Percentiles rank a stretch among this genome's conserved stretches.
Evolutionary conservation across 495 filamentous ascomycete genomes (phyloP).

Genomic region (Platismatia glauca): DNA sequence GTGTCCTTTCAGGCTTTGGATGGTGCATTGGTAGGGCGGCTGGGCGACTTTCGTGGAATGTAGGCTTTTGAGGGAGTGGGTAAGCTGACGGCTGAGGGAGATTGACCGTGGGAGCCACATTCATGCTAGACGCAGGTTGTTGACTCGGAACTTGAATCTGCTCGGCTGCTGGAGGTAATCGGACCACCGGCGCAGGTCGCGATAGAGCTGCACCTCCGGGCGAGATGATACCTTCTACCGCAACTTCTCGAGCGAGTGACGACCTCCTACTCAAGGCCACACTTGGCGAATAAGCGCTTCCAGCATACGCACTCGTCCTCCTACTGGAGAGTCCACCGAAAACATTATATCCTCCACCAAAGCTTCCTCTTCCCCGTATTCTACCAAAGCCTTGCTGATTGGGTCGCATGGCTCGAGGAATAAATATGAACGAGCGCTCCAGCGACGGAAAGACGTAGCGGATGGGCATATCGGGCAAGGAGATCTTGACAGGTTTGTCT

Average conservation of each 20-base stretch:
- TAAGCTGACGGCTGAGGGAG: constrained; percentile 48
- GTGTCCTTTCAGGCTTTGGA: constrained; percentile 86
- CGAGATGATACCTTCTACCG: constrained; percentile 66
- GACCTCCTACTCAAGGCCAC: constrained; percentile 86
- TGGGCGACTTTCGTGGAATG: constrained; percentile 68
- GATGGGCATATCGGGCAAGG: constrained; percentile 65
- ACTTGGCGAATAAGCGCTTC: constrained; percentile 81
- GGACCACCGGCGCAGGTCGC: constrained; percentile 69
- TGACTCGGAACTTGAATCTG: constrained; percentile 25
- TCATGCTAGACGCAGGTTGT: constrained; percentile 6
- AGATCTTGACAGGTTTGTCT: constrained; percentile 94
- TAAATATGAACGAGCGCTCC: constrained; percentile 96
- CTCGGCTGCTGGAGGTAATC: constrained; percentile 61
- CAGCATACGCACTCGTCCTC: constrained; percentile 71
- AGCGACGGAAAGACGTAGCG: constrained; percentile 84
- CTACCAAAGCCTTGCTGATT: constrained; percentile 77
- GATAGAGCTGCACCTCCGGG: constrained; percentile 70
- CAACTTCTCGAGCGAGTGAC: constrained; percentile 67
- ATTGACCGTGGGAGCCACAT: constrained; percentile 37
- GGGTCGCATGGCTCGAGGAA: constrained; percentile 84
- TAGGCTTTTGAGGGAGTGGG: constrained; percentile 59
- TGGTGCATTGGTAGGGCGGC: constrained; percentile 85
- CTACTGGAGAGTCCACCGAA: constrained; percentile 59
- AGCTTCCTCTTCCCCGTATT: constrained; percentile 57
- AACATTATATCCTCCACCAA: constrained; percentile 46